phyloP scores from a whole-genome alignment of 2,329 filamentous ascomycete genomes.

The Penicillium thymicola region DNA sequence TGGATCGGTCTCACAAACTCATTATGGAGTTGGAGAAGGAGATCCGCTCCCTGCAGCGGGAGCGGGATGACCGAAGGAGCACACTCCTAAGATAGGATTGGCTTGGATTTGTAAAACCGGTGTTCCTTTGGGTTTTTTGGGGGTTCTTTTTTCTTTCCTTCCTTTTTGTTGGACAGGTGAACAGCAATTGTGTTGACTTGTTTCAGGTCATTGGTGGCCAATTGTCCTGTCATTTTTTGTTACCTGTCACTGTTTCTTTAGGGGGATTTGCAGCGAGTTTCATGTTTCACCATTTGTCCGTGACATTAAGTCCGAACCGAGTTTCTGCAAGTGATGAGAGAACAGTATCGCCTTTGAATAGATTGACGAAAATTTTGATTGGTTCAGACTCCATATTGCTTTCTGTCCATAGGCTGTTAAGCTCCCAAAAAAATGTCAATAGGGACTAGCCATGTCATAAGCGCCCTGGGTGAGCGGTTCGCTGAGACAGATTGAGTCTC shows the following conservation, averaged over 20 bases:
- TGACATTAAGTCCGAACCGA: conserved; percentile 27
- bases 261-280: conserved; percentile 21
- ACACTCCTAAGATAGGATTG: conserved; percentile 25
- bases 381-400: conserved; percentile 14
- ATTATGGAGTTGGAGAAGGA: conserved; percentile 69
- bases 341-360: conserved; percentile 17
- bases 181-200: conserved; percentile 19
- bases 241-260: conserved; percentile 19
- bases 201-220: conserved; percentile 8
- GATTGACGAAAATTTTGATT: conserved; percentile 26
- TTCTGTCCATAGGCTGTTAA: conserved; percentile 19
- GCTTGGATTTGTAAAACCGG: conserved; percentile 9
- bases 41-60: conserved; percentile 62
- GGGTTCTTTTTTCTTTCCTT: conserved; percentile 11
- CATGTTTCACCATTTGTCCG: conserved; percentile 30
- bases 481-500: conserved; percentile 26
- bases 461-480: conserved; percentile 37
- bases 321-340: conserved; percentile 26
- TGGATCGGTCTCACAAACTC: conserved; percentile 66
- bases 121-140: conserved; percentile 6
- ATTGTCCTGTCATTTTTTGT: conserved; percentile 14
- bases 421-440: conserved; percentile 27
- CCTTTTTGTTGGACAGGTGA: conserved; percentile 4
- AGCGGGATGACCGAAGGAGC: conserved; percentile 47
- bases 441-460: conserved; percentile 31